Conservation (phyloP, 1,139 yeast genomes). For the Kurtzmaniella quercitrusa region DNA sequence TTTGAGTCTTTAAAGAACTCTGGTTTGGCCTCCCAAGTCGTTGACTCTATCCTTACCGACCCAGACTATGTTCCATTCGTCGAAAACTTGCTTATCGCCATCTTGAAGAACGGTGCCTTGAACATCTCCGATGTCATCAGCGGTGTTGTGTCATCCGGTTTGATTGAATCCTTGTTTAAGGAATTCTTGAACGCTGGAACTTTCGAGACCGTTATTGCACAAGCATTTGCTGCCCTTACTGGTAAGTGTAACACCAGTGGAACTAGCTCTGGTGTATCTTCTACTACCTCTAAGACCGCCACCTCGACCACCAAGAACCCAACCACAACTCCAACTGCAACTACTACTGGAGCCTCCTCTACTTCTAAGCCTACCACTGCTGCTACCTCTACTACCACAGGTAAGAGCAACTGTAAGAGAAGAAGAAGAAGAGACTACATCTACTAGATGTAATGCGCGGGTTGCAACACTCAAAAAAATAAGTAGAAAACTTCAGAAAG, state of each 20-base stretch:
- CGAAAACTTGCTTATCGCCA: constrained; percentile 27
- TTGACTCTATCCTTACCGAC: constrained; percentile 39
- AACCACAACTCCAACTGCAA: constrained; percentile 9
- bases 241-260: constrained; percentile 29
- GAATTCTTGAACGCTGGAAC: constrained; percentile 33
- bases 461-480: neutral
- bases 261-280: constrained; percentile 5
- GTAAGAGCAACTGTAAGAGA: constrained; percentile 35
- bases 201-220: constrained; percentile 33
- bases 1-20: constrained; percentile 45
- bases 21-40: constrained; percentile 42
- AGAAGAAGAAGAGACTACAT: constrained; percentile 34
- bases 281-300: constrained; percentile 11
- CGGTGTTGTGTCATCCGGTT: constrained; percentile 35
- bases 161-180: constrained; percentile 33
- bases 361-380: constrained; percentile 4
- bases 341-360: constrained; percentile 5
- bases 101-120: constrained; percentile 30
- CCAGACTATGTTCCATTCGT: constrained; percentile 36
- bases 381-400: constrained; percentile 10
- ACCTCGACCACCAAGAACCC: constrained; percentile 8
- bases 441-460: constrained; percentile 13
- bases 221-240: constrained; percentile 41
- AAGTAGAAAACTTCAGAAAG: neutral
- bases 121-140: constrained; percentile 22